phyloP scores from a whole-genome alignment of 352 stramenopile genomes.

The Blastocystis sp. region DNA sequence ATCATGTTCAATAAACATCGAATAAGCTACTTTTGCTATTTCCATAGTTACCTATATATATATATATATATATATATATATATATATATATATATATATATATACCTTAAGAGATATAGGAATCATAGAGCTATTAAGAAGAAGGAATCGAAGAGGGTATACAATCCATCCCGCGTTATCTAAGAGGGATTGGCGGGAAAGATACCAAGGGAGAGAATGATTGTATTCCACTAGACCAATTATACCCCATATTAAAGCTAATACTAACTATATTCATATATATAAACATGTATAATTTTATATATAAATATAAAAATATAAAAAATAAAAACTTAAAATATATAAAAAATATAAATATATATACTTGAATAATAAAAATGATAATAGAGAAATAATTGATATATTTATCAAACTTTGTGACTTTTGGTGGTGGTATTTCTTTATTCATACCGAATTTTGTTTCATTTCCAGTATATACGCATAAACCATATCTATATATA shows the following conservation, averaged over 20 bases:
- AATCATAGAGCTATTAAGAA: slow-evolving; percentile 69
- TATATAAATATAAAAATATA: background rate
- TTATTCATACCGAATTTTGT: slow-evolving; percentile 70
- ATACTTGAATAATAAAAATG: slow-evolving; percentile 55
- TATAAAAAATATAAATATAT: slow-evolving; percentile 48
- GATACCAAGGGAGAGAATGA: background rate
- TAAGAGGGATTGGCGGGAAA: background rate
- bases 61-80: slow-evolving; percentile 63
- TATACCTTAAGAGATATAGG: slow-evolving; percentile 73
- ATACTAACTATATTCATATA: slow-evolving; percentile 6
- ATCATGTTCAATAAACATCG: slow-evolving; percentile 38
- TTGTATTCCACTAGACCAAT: slow-evolving; percentile 1
- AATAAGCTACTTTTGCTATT: slow-evolving; percentile 26
- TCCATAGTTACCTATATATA: slow-evolving; percentile 54
- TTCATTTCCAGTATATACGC: slow-evolving; percentile 64
- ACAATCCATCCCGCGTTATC: slow-evolving; percentile 54
- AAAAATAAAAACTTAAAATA: slow-evolving; percentile 15
- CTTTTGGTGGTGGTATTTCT: slow-evolving; percentile 55
- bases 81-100: slow-evolving; percentile 63
- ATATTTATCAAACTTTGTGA: slow-evolving; percentile 52
- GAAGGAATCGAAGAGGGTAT: slow-evolving; percentile 60
- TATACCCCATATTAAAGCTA: background rate
- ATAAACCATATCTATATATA: slow-evolving; percentile 47
- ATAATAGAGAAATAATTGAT: slow-evolving; percentile 58
- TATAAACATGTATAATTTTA: slow-evolving; percentile 9